Evolutionary conservation across 345 rosid species (phyloP), one percentile per base, ranked within the genome.

Genomic region (Camelina sativa): DNA sequence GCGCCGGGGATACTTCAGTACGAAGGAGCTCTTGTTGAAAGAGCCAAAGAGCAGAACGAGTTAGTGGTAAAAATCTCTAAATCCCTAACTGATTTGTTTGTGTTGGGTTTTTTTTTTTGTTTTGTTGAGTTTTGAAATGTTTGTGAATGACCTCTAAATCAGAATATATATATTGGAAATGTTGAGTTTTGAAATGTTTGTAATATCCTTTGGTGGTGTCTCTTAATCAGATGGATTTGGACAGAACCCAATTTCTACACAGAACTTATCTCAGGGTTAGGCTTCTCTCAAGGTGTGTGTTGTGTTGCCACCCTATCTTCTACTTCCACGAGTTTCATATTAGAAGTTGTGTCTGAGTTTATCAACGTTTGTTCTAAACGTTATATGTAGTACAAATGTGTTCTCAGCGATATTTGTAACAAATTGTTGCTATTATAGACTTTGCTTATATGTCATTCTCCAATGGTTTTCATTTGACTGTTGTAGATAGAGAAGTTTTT

Each of bases 201-300:
- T 5, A 37, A 73, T 17, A 89, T 77, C 96, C 94, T 41, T 82
- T 90, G 12, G 81, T 87, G 1, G 84, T 85, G 11, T 95, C 97
- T 3, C 89, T 95, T 40, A 90, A 95, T 78, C 93, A 88, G 79
- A 90, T 89, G 97, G 97, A 95, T 71, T 52, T 92, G 62, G 97
- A 95, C 23, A 80, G 96, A 78, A 80, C 89, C 3, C 97, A 92
- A 79, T 17, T 17, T 95, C 76, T 92, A 63, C 73, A 90, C 80
- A 83, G 99, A 82, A 92, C 99, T 0, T 95, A 92, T 84, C 92
- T 95, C 44, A 87, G 99, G 11, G 83, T 89, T 63, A 86, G 97
- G 64, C 88, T 92, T 17, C 17, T 11, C 92, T 85, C 68, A 95
- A 92, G 97, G 97, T 92, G 7, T 92, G 10, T 52, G 6, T 7